These are phyloP conservation scores for Ceriops decandra DNA, from an alignment of 345 rosid genomes.

Conservation along the genomic window DNA sequence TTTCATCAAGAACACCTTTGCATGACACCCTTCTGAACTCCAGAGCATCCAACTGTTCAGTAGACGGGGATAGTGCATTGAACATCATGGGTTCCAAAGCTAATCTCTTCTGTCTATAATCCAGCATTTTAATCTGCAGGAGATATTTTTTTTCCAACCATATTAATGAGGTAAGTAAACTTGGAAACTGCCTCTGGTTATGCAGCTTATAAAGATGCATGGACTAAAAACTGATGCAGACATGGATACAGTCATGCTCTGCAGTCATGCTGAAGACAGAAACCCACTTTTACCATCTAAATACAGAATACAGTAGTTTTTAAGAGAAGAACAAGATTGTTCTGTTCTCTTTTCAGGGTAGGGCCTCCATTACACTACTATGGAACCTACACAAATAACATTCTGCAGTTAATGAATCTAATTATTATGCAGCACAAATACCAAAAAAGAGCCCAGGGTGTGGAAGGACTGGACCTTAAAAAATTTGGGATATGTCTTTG, in stretches of 20 bases:
- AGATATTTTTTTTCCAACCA: neutral
- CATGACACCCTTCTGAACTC: constrained; percentile 77
- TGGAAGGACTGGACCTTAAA: too few species aligned
- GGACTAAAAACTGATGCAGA: neutral
- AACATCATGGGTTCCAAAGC: constrained; percentile 71
- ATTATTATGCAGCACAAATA: too few species aligned
- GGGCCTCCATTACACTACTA: too few species aligned
- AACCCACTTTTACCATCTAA: neutral
- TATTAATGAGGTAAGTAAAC: neutral
- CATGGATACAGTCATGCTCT: neutral
- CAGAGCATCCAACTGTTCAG: constrained; percentile 41
- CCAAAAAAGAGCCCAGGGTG: too few species aligned
- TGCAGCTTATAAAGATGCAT: neutral
- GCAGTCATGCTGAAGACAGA: neutral
- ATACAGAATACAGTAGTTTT: too few species aligned
- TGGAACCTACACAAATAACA: neutral
- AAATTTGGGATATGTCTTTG: too few species aligned
- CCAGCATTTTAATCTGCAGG: constrained; percentile 67
- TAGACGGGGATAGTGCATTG: constrained; percentile 36
- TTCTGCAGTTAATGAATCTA: neutral
- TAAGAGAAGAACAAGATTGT: neutral
- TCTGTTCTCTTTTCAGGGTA: too few species aligned
- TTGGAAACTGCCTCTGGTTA: constrained; percentile 1
- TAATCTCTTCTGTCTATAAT: constrained; percentile 61
- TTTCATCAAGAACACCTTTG: constrained; percentile 70